phyloP scores from a whole-genome alignment of 192 early-diverging fungal genomes.

The Entomortierella chlamydospora region DNA sequence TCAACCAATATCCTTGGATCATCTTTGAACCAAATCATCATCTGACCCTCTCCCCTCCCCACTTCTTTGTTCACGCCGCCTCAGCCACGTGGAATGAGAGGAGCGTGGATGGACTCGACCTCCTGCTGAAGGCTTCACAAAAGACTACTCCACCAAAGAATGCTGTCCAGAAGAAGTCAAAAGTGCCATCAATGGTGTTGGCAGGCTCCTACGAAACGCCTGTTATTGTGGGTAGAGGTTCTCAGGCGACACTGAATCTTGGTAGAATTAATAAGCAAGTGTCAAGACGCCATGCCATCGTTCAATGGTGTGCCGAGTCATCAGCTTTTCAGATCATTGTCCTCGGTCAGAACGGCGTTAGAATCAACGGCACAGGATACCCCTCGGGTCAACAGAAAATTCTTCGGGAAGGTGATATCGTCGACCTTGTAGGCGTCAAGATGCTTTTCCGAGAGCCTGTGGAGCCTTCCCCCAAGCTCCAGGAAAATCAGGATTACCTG shows the following conservation, averaged over 20 bases:
- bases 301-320: slow-evolving; percentile 37
- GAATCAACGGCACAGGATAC: slow-evolving; percentile 55
- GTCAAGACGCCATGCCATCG: slow-evolving; percentile 61
- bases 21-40: background rate
- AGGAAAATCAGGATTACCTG: slow-evolving; percentile 9
- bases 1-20: background rate
- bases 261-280: slow-evolving; percentile 63
- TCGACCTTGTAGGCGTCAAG: slow-evolving; percentile 63
- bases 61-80: background rate
- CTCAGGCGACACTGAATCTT: slow-evolving; percentile 59
- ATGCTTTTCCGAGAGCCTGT: slow-evolving; percentile 53
- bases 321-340: slow-evolving; percentile 57
- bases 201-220: slow-evolving; percentile 34
- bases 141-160: slow-evolving; percentile 15
- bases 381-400: slow-evolving; percentile 49
- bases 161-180: slow-evolving; percentile 19
- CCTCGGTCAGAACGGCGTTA: slow-evolving; percentile 61
- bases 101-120: slow-evolving; percentile 30
- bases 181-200: slow-evolving; percentile 29
- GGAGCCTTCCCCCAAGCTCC: slow-evolving; percentile 6
- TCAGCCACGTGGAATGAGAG: background rate
- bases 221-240: slow-evolving; percentile 61
- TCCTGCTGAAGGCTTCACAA: slow-evolving; percentile 34
- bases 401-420: slow-evolving; percentile 49
- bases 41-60: no score